Evolutionary conservation across 805 yeast species (phyloP).

Genomic region (Metschnikowia chrysomelidarum): DNA sequence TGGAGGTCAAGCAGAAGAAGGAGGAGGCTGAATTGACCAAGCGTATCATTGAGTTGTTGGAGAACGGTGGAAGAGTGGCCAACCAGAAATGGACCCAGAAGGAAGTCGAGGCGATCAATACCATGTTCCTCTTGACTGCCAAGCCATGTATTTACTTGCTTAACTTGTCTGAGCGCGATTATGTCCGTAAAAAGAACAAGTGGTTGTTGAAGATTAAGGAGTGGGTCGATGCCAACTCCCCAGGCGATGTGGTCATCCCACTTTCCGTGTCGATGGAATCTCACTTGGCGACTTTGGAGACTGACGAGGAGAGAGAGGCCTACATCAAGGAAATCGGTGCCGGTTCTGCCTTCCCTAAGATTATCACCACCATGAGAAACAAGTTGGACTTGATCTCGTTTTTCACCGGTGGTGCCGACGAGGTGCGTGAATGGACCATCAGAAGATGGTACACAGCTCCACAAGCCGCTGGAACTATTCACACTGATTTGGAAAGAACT

Average conservation of each 20-base stretch:
- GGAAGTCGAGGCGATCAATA: conserved; percentile 88
- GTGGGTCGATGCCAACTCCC: conserved; percentile 87
- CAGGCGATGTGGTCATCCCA: conserved; percentile 86
- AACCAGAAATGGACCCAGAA: conserved; percentile 84
- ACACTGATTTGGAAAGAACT: conserved; percentile 78
- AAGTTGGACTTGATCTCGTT: conserved; percentile 72
- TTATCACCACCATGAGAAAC: conserved; percentile 66
- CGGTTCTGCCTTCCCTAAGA: conserved; percentile 76
- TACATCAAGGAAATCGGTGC: conserved; percentile 75
- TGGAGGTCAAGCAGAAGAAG: conserved; percentile 86
- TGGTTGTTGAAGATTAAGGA: conserved; percentile 74
- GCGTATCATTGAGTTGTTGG: conserved; percentile 69
- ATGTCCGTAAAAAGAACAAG: conserved; percentile 84
- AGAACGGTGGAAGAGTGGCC: conserved; percentile 85
- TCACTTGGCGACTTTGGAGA: conserved; percentile 73
- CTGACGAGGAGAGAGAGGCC: conserved; percentile 40
- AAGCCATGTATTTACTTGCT: conserved; percentile 92
- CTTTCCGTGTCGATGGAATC: conserved; percentile 83
- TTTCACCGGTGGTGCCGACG: conserved; percentile 84
- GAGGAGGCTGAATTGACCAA: conserved; percentile 77
- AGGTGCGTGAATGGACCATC: conserved; percentile 88
- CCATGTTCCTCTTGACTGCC: conserved; percentile 85
- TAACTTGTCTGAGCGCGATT: conserved; percentile 87
- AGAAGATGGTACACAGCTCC: conserved; percentile 76
- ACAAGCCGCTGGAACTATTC: conserved; percentile 88